These are phyloP conservation scores for Centella asiatica DNA, from an alignment of 129 eudicot genomes.

Conservation along the genomic window DNA sequence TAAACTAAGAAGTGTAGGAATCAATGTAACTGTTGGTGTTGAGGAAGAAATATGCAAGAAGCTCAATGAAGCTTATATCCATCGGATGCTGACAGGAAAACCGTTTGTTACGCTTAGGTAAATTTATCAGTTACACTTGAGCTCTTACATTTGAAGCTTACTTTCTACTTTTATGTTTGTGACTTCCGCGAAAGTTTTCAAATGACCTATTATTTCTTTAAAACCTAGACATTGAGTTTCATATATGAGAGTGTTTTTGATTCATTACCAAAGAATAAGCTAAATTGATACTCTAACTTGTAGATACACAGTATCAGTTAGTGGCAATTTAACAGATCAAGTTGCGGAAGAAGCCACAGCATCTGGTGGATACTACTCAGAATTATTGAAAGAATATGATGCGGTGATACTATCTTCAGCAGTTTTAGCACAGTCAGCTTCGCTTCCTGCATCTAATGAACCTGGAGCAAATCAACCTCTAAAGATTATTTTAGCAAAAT, in stretches of 20 bases:
- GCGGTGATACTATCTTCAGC: constrained; percentile 57
- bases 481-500: constrained; percentile 44
- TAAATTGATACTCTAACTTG: too few species aligned
- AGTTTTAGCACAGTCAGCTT: constrained; percentile 20
- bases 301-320: constrained; percentile 75
- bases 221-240: too few species aligned
- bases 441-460: constrained; percentile 52
- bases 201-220: too few species aligned
- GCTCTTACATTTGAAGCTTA: too few species aligned
- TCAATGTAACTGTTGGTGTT: constrained; percentile 67
- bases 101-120: constrained; percentile 85
- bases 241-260: too few species aligned
- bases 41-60: constrained; percentile 85
- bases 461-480: constrained; percentile 84
- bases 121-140: not conserved
- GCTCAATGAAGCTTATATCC: constrained; percentile 83
- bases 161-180: not conserved
- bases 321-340: constrained; percentile 49
- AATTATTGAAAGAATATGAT: constrained; percentile 69
- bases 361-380: constrained; percentile 84
- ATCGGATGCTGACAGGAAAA: constrained; percentile 72
- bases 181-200: not conserved
- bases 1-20: constrained; percentile 69
- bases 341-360: constrained; percentile 48
- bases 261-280: too few species aligned